Conservation (phyloP, 2,329 filamentous ascomycete genomes). For the Didymella segeticola region DNA sequence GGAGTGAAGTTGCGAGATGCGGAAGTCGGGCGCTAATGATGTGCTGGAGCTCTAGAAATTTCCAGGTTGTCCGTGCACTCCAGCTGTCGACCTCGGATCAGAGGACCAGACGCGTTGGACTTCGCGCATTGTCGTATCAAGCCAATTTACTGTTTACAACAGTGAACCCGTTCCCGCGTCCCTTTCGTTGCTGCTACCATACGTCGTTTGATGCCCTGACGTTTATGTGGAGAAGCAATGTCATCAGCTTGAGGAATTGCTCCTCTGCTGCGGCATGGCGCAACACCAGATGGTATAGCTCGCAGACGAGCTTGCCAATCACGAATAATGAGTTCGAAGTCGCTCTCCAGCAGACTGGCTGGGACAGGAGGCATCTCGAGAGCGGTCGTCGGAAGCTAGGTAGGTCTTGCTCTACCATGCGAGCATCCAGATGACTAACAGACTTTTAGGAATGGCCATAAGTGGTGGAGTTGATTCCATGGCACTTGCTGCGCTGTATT, state of each 20-base stretch:
- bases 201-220: constrained; percentile 25
- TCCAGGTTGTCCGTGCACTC: constrained; percentile 27
- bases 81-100: constrained; percentile 25
- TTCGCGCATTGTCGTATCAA: constrained; percentile 4
- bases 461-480: constrained; percentile 98
- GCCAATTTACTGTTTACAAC: background rate
- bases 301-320: constrained; percentile 29
- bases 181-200: background rate
- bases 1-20: constrained; percentile 16
- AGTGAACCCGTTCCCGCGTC: background rate
- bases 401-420: constrained; percentile 5
- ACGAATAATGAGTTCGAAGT: constrained; percentile 35
- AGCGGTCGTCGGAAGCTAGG: constrained; percentile 21
- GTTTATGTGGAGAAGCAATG: constrained; percentile 48
- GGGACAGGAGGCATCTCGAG: constrained; percentile 1
- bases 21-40: constrained; percentile 19
- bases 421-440: constrained; percentile 8
- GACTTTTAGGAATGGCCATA: constrained; percentile 70
- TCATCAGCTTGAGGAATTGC: constrained; percentile 38
- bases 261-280: constrained; percentile 27
- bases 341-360: constrained; percentile 7
- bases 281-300: constrained; percentile 31
- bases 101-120: constrained; percentile 20
- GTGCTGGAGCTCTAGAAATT: constrained; percentile 27
- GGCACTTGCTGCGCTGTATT: constrained; percentile 81